Evolutionary conservation across 257 asterid species (phyloP).

Genomic region (Solanum verrucosum): DNA sequence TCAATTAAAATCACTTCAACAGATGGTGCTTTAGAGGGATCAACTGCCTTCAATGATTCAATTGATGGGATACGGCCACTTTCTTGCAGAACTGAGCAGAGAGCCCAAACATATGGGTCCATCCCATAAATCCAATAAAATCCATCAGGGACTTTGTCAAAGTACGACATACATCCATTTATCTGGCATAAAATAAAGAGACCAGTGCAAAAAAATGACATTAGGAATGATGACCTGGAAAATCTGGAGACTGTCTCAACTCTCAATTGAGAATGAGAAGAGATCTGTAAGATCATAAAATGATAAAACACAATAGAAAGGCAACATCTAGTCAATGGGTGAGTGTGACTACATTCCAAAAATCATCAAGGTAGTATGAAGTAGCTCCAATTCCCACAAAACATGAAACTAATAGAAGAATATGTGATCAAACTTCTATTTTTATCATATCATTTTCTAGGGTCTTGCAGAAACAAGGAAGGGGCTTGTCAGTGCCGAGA

Average conservation of each 20-base stretch:
- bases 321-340: not conserved
- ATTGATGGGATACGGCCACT: constrained; percentile 85
- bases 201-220: not conserved
- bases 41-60: constrained; percentile 62
- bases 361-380: not conserved
- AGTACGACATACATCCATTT: constrained; percentile 85
- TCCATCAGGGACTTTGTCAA: constrained; percentile 71
- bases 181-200: constrained; percentile 41
- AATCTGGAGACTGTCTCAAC: not conserved
- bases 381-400: not conserved
- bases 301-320: not conserved
- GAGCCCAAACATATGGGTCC: constrained; percentile 91
- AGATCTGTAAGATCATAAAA: not conserved
- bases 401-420: not conserved
- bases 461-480: not conserved
- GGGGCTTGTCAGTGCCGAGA: not conserved
- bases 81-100: constrained; percentile 82
- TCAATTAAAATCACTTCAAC: constrained; percentile 79
- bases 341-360: not conserved
- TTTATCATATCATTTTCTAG: not conserved
- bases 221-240: not conserved
- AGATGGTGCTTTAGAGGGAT: constrained; percentile 44
- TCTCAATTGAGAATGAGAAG: not conserved
- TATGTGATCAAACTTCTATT: not conserved
- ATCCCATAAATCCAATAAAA: constrained; percentile 81